Evolutionary conservation across 768 basidiomycete species (phyloP), one percentile per base, ranked within the genome.

Genomic region (Termitomyces sp.): DNA sequence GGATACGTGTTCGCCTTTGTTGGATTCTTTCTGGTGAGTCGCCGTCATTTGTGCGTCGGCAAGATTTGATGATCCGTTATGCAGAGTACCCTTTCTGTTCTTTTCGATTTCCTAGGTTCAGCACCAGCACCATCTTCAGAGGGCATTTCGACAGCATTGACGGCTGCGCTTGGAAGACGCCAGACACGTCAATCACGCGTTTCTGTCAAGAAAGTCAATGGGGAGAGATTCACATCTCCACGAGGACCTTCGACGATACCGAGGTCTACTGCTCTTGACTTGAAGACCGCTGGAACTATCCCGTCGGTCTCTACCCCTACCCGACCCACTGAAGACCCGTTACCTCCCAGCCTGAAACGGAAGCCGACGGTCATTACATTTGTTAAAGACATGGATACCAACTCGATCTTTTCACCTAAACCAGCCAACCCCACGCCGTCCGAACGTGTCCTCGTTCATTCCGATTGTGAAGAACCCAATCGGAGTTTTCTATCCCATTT

Each of bases 11-110:
- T 71, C 40, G 73, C 69, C 25, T 61, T 64, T 9, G 60, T 70
- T 34, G 75, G 75, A 2, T 72, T 76, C 55, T 66, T 65, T 42
- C 56, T 77, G 66, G 75, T 75, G 54, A 65, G 74, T 63, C 29
- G 44, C 45, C 25, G 4, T 32, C 46, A 38, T 25, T 52, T 45
- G 37, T 34, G 19, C 41, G 17, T 8, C 10, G 11, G 16, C 4
- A 21, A 32, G 37, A 45, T 37, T 25, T n/a, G 31, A 25, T 34
- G 29, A 43, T 49, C 37, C 35, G 17, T 43, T 21, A 21, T 34
- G 16, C 60, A 77, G 75, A 77, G 75, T 55, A 64, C 75, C 11
- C 52, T 76, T 35, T 64, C 69, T 27, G 65, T 70, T 9, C 53
- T 73, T 14, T 57, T 72, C 27, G 61, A 54, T 57, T 16, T 59